Evolutionary conservation across 441 rosid genomes (phyloP).

Genomic region (Rhodomyrtus psidioides): DNA sequence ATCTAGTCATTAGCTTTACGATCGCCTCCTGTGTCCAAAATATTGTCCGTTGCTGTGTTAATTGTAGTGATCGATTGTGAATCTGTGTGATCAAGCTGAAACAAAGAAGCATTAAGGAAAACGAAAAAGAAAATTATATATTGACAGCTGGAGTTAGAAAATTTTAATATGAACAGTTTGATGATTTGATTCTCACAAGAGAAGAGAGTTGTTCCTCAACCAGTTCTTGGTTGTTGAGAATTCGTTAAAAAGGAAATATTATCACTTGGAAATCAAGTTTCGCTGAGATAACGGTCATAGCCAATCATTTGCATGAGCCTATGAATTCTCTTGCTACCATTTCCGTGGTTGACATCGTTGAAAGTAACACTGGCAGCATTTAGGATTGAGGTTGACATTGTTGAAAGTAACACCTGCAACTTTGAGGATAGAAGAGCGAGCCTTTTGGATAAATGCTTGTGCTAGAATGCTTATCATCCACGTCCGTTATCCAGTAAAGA

Average conservation of each 20-base stretch:
- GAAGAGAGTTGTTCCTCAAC: background rate
- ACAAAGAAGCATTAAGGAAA: too few species aligned
- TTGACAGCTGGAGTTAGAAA: background rate
- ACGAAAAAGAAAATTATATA: background rate
- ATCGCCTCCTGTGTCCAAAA: background rate
- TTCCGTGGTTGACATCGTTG: background rate
- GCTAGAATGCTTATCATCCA: background rate
- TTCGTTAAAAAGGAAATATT: background rate
- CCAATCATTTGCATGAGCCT: background rate
- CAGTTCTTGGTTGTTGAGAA: background rate
- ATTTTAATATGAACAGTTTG: background rate
- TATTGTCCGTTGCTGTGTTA: background rate
- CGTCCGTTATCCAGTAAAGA: background rate
- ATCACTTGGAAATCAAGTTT: background rate
- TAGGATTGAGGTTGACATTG: background rate
- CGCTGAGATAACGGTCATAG: background rate
- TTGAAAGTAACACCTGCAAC: background rate
- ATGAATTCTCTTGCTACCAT: background rate
- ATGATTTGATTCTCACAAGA: background rate
- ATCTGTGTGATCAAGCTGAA: too few species aligned
- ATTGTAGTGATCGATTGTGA: too few species aligned
- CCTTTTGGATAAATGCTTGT: background rate
- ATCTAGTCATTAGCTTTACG: background rate
- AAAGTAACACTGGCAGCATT: background rate
- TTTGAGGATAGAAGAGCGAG: background rate